Percentiles rank a stretch among this genome's conserved stretches.
Conservation (phyloP, 2,329 filamentous ascomycete species). For the Talaromyces funiculosus region DNA sequence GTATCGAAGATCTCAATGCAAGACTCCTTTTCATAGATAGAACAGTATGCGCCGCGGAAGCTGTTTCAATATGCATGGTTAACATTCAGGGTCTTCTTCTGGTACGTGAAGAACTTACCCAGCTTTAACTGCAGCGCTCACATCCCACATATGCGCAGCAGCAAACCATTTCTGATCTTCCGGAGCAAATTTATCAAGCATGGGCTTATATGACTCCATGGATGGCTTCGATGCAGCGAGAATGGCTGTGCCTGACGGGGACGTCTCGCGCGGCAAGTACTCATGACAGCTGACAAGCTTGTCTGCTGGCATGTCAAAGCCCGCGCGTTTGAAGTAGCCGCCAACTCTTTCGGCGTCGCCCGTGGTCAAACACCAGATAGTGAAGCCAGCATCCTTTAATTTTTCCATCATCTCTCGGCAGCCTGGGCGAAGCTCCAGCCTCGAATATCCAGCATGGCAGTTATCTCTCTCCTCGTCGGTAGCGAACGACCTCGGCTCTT, state of each 20-base stretch:
- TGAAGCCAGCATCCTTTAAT: constrained; percentile 45
- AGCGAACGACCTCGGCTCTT: constrained; percentile 33
- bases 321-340: constrained; percentile 48
- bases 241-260: not conserved
- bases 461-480: constrained; percentile 36
- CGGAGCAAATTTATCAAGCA: constrained; percentile 39
- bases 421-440: constrained; percentile 30
- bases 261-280: not conserved
- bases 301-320: constrained; percentile 47
- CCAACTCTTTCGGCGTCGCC: constrained; percentile 47
- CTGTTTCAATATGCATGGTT: constrained; percentile 16
- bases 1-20: constrained; percentile 46
- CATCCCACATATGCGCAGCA: constrained; percentile 58
- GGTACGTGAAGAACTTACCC: constrained; percentile 18
- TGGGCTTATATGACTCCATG: constrained; percentile 41
- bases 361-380: constrained; percentile 51
- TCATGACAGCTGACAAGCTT: constrained; percentile 50
- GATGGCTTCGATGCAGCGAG: constrained; percentile 42
- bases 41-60: constrained; percentile 51
- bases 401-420: constrained; percentile 34
- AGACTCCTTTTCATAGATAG: constrained; percentile 49
- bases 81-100: not conserved
- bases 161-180: constrained; percentile 50
- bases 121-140: constrained; percentile 46
- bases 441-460: constrained; percentile 33